Evolutionary conservation across 495 filamentous ascomycete genomes (phyloP).

Genomic region (Talaromyces liani): DNA sequence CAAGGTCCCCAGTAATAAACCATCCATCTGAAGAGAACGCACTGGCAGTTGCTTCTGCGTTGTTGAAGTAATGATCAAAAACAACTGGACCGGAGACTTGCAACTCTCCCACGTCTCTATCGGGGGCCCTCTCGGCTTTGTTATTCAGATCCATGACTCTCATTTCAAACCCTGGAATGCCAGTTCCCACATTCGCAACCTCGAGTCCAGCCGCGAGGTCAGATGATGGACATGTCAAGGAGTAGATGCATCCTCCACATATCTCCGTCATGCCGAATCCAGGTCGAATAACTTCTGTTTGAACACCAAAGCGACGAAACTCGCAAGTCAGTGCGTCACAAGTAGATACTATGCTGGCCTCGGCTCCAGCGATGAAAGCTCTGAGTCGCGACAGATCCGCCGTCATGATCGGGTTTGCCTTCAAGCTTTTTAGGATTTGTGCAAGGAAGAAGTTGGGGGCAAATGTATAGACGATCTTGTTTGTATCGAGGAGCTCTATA

Average conservation of each 20-base stretch:
- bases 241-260: constrained; percentile 41
- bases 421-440: background rate
- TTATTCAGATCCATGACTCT: constrained; percentile 18
- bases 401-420: background rate
- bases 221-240: constrained; percentile 22
- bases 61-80: constrained; percentile 73
- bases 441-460: constrained; percentile 50
- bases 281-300: constrained; percentile 30
- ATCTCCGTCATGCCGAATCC: constrained; percentile 54
- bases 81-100: constrained; percentile 48
- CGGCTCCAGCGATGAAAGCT: constrained; percentile 30
- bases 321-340: constrained; percentile 20
- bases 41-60: constrained; percentile 52
- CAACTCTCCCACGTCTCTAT: constrained; percentile 16
- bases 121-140: background rate
- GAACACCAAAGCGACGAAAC: constrained; percentile 25
- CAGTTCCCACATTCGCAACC: constrained; percentile 32
- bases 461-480: constrained; percentile 41
- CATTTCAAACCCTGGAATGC: constrained; percentile 35
- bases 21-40: constrained; percentile 66
- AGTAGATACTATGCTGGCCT: constrained; percentile 27
- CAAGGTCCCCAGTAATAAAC: constrained; percentile 78
- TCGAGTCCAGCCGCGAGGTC: constrained; percentile 18
- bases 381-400: constrained; percentile 21
- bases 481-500: constrained; percentile 29